Conservation (phyloP, 352 stramenopile species). For the Phytophthora lateralis region DNA sequence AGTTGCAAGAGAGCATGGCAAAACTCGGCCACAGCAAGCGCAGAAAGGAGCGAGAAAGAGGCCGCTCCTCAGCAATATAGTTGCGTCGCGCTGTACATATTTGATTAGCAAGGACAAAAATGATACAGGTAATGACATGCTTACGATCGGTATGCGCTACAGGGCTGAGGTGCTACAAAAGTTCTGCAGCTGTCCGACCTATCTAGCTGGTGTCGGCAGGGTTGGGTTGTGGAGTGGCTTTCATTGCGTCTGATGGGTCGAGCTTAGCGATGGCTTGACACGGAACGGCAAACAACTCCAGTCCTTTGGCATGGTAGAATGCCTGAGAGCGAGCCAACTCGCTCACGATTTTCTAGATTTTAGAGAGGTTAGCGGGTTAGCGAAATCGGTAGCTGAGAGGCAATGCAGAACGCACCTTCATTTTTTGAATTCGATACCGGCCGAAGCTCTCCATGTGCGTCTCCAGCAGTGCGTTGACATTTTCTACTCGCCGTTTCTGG, state of each 20-base stretch:
- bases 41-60: slow-evolving; percentile 54
- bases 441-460: slow-evolving; percentile 81
- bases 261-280: slow-evolving; percentile 59
- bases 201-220: slow-evolving; percentile 11
- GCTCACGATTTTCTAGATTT: slow-evolving; percentile 65
- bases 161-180: too few relatives aligned
- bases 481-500: slow-evolving; percentile 84
- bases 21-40: slow-evolving; percentile 64
- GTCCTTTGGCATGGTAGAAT: slow-evolving; percentile 79
- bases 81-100: slow-evolving; percentile 4
- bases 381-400: not conserved
- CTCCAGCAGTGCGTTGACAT: slow-evolving; percentile 77
- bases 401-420: slow-evolving; percentile 54
- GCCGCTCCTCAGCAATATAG: slow-evolving; percentile 29
- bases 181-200: not conserved
- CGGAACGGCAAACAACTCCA: slow-evolving; percentile 69
- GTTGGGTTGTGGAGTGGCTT: slow-evolving; percentile 19
- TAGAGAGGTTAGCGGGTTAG: not conserved
- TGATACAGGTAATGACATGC: slow-evolving; percentile 6
- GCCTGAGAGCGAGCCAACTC: slow-evolving; percentile 76
- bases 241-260: slow-evolving; percentile 13
- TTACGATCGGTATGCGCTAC: not conserved
- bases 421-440: slow-evolving; percentile 69
- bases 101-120: not conserved
- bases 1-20: slow-evolving; percentile 70